Conservation (phyloP, 495 filamentous ascomycete species). For the Chlorociboria aeruginascens region DNA sequence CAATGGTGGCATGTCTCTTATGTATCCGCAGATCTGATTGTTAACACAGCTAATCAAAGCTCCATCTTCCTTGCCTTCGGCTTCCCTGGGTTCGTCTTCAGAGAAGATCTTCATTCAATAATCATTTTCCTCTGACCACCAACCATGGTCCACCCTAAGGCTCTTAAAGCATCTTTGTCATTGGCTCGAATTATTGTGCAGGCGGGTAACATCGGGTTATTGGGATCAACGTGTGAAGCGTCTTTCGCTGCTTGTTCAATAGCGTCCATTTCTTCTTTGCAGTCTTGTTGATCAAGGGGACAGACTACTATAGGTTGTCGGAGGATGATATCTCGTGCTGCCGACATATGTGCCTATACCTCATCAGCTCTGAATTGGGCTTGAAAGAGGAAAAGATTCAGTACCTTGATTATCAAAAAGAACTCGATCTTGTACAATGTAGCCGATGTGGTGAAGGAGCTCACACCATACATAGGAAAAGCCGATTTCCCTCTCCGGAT, state of each 20-base stretch:
- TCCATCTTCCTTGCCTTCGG: not conserved
- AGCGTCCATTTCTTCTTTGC: slow-evolving; percentile 96
- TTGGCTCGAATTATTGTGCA: slow-evolving; percentile 66
- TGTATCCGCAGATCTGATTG: too few relatives aligned
- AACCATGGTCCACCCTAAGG: slow-evolving; percentile 75
- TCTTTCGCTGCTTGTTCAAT: slow-evolving; percentile 93
- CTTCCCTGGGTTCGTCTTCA: too few relatives aligned
- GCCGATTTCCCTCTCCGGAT: slow-evolving; percentile 71
- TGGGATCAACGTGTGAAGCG: slow-evolving; percentile 70
- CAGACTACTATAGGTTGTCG: slow-evolving; percentile 94
- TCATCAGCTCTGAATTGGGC: slow-evolving; percentile 1
- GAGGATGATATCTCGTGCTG: slow-evolving; percentile 77
- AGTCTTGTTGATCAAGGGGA: slow-evolving; percentile 86
- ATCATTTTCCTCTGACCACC: slow-evolving; percentile 76
- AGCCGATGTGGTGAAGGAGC: slow-evolving; percentile 85
- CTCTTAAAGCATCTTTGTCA: slow-evolving; percentile 63
- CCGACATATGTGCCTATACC: slow-evolving; percentile 78
- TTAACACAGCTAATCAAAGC: too few relatives aligned
- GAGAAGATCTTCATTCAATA: slow-evolving; percentile 56
- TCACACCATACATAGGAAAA: slow-evolving; percentile 81
- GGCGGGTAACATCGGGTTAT: slow-evolving; percentile 81
- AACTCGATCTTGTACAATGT: slow-evolving; percentile 98
- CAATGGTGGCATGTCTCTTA: too few relatives aligned
- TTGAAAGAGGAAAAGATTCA: slow-evolving; percentile 11
- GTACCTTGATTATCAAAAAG: slow-evolving; percentile 84